Base-by-base conservation (phyloP, 2,329 filamentous ascomycete genomes). In the Aspergillus fumigatus region DNA sequence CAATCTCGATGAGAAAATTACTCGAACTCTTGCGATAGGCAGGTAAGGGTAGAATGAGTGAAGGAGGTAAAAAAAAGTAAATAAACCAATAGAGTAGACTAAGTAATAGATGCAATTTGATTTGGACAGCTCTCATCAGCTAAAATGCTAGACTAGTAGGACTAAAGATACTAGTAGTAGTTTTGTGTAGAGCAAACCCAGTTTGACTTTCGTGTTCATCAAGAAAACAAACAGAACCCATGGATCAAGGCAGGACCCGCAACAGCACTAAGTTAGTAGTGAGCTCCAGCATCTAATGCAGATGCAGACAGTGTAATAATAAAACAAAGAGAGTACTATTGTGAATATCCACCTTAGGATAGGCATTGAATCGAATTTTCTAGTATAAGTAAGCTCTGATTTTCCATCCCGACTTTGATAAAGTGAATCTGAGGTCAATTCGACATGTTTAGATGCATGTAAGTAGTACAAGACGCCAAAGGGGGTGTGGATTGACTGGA, bases 171-270 rank as follows among this genome's bases (percentile, higher is more conserved):
- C 56, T 62, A 62, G 59, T 60, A 47, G 38, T 29, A 32, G 32
- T 35, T 17, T 14, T 35, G 32, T 38, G 14, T 38, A 55, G 53
- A 25, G 47, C 50, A 54, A 26, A 53, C 45, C 51, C 54, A 56
- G 56, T 58, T 55, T 53, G n/a, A 53, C 54, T 51, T 56, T 54
- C 50, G 53, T 51, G 55, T 54, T 62, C 59, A 55, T 45, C 41
- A 25, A 25, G 50, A 43, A 55, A 59, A 61, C 59, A 63, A 65
- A 63, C 63, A 61, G 59, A 60, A 56, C 55, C 61, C 58, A 64
- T 64, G 63, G 62, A 64, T 61, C 53, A 48, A 59, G 48, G 58
- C 55, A 52, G 47, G 49, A 57, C 55, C 43, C 52, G 53, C 50
- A 54, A 50, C 51, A 52, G 59, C 61, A 57, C 59, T 25, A 47